Conservation (phyloP, 306 rosid genomes). For the Malus sieversii region DNA sequence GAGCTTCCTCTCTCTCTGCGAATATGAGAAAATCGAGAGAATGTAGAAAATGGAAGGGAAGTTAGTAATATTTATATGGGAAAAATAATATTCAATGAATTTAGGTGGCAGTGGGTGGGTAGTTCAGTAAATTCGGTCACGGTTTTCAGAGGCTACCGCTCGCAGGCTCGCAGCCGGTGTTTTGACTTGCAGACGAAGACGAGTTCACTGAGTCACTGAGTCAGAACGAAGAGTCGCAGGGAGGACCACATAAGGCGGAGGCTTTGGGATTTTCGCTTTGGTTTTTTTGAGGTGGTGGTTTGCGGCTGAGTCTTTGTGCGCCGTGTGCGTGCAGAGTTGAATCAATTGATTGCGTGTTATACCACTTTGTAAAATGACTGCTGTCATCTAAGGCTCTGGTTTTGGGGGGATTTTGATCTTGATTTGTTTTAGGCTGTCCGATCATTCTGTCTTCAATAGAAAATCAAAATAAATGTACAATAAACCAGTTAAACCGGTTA, state of each 20-base stretch:
- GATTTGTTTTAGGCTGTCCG: neutral
- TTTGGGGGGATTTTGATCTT: neutral
- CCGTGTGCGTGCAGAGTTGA: neutral
- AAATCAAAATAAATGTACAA: too few relatives aligned
- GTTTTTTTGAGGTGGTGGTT: neutral
- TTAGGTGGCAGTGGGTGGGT: slow-evolving; percentile 6
- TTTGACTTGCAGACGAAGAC: neutral
- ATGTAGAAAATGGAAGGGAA: neutral
- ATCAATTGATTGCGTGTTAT: neutral
- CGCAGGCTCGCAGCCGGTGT: neutral
- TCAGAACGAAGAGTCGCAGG: neutral
- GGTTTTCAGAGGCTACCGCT: neutral
- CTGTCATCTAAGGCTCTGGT: neutral
- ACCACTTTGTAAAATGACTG: neutral
- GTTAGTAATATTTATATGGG: neutral
- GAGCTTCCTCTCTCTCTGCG: neutral
- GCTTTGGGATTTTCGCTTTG: neutral
- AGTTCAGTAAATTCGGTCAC: neutral
- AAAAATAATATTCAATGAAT: neutral
- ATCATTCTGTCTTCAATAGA: neutral
- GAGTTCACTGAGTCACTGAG: neutral
- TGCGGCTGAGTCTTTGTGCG: too few relatives aligned
- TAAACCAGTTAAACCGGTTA: too few relatives aligned
- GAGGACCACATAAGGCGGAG: neutral
- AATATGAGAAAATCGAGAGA: neutral